Conservation (phyloP, 108 stramenopile species). For the Mediolabrus comicus region DNA sequence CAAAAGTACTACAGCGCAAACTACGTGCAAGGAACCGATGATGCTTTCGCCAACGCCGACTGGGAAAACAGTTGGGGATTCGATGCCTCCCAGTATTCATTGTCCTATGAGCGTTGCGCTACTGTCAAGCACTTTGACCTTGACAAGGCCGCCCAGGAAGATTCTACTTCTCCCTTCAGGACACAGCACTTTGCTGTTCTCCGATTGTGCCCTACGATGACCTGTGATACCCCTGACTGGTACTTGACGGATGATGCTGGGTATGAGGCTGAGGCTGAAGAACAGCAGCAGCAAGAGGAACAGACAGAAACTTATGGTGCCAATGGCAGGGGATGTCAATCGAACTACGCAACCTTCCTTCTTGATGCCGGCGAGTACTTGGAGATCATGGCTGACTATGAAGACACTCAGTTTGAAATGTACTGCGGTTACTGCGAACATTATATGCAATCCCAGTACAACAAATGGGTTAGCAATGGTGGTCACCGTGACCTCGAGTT, state of each 20-base stretch:
- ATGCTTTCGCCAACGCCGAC: background rate
- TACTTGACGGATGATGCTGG: background rate
- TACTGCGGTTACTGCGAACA: constrained; percentile 59
- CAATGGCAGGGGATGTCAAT: constrained; percentile 54
- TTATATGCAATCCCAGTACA: constrained; percentile 15
- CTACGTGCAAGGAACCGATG: background rate
- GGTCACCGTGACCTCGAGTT: constrained; percentile 15
- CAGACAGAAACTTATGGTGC: constrained; percentile 14
- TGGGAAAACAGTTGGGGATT: constrained; percentile 41
- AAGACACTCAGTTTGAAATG: constrained; percentile 49
- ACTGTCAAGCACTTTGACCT: constrained; percentile 43
- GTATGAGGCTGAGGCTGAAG: background rate
- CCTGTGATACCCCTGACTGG: constrained; percentile 37
- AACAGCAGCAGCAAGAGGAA: constrained; percentile 9
- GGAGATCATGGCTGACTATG: constrained; percentile 63
- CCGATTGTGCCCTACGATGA: constrained; percentile 71
- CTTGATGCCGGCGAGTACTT: constrained; percentile 72
- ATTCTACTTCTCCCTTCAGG: constrained; percentile 49
- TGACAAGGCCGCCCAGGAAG: constrained; percentile 47
- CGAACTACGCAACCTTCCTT: constrained; percentile 74
- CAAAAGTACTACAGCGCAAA: background rate
- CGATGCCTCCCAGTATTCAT: constrained; percentile 66
- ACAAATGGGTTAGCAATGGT: constrained; percentile 9
- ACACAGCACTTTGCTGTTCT: constrained; percentile 78
- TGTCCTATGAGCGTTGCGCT: constrained; percentile 77